phyloP scores from a whole-genome alignment of 352 stramenopile species.

The Globisporangium takayamanum region DNA sequence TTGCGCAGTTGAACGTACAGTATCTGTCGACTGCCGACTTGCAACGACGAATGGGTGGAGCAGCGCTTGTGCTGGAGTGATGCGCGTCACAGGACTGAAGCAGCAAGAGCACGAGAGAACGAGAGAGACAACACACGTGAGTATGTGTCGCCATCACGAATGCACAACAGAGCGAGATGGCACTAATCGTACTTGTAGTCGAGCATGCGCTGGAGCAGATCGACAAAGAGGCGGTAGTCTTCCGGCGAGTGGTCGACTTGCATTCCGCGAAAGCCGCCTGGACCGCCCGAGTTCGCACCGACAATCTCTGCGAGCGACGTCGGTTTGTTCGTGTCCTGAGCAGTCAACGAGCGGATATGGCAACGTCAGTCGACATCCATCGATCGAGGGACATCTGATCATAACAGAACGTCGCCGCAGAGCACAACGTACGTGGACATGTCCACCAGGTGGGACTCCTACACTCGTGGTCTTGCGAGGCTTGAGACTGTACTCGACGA shows the following conservation, averaged over 20 bases:
- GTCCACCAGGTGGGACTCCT: conserved; percentile 14
- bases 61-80: conserved; percentile 90
- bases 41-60: conserved; percentile 89
- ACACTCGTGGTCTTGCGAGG: conserved; percentile 36
- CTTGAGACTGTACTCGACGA: conserved; percentile 62
- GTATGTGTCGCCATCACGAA: background rate
- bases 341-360: conserved; percentile 2
- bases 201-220: conserved; percentile 93
- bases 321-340: conserved; percentile 24
- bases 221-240: conserved; percentile 91
- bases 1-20: conserved; percentile 13
- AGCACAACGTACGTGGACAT: conserved; percentile 21
- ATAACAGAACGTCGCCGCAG: background rate
- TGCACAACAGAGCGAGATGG: too few species aligned
- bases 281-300: conserved; percentile 31
- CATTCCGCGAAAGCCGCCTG: conserved; percentile 27
- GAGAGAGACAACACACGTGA: background rate
- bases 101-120: background rate
- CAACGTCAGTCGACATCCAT: conserved; percentile 3
- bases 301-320: conserved; percentile 59
- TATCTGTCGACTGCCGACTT: conserved; percentile 31
- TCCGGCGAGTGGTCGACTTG: conserved; percentile 69
- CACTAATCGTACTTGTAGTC: conserved; percentile 83
- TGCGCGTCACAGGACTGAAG: conserved; percentile 83
- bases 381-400: background rate